Conservation (phyloP, 129 eudicot genomes). For the Arctium lappa region DNA sequence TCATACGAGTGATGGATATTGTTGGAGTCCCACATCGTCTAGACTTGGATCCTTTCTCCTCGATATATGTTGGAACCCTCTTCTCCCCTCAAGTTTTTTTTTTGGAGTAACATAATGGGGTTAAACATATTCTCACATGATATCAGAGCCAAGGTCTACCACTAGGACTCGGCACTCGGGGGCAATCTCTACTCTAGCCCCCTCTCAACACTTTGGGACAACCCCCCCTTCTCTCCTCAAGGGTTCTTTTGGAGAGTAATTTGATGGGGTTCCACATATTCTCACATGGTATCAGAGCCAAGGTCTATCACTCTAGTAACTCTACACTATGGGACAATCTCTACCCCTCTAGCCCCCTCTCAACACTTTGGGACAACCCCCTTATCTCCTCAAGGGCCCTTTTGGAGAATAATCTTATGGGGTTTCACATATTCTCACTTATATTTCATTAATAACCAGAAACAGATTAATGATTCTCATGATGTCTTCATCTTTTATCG, state of each 20-base stretch:
- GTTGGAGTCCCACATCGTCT: not conserved
- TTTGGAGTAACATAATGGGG: not conserved
- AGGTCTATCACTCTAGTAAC: not conserved
- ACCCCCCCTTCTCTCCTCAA: not conserved
- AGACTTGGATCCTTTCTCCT: not conserved
- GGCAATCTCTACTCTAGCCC: not conserved
- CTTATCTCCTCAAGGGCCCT: not conserved
- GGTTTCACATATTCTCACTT: not conserved
- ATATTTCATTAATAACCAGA: not conserved
- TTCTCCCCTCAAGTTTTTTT: not conserved
- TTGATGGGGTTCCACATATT: not conserved
- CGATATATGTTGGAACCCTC: not conserved
- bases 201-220: no score
- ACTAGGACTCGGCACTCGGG: not conserved
- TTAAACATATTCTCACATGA: not conserved
- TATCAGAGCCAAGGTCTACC: not conserved
- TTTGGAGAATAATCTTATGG: not conserved
- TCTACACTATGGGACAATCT: not conserved
- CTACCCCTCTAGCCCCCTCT: not conserved
- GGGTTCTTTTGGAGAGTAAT: not conserved
- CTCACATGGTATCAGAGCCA: not conserved
- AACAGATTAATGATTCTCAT: no score
- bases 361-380: not conserved
- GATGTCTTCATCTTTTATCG: not conserved
- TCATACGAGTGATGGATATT: not conserved